phyloP scores from a whole-genome alignment of 768 basidiomycete species.

The Lepiota brunneoincarnata region DNA sequence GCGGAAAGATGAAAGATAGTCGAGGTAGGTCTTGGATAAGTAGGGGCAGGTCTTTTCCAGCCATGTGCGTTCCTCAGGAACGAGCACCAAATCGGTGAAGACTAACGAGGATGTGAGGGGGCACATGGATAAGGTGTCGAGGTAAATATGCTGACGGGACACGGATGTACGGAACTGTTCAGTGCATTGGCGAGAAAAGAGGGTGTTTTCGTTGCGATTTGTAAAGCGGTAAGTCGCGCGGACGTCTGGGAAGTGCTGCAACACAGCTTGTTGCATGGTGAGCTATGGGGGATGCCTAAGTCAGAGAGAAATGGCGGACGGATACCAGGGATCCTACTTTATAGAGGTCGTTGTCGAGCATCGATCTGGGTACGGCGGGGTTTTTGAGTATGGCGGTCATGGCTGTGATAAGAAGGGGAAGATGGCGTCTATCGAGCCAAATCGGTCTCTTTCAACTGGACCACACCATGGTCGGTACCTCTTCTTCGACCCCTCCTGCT shows the following conservation, averaged over 20 bases:
- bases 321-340: conserved; percentile 50
- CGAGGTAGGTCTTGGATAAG: conserved; percentile 68
- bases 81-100: conserved; percentile 62
- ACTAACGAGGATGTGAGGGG: conserved; percentile 36
- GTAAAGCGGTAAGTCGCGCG: conserved; percentile 78
- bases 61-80: conserved; percentile 62
- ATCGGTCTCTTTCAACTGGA: not conserved
- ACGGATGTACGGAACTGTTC: conserved; percentile 56
- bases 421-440: conserved; percentile 11
- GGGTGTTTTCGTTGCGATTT: conserved; percentile 62
- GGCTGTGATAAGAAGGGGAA: conserved; percentile 18
- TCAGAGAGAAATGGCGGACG: not conserved
- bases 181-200: conserved; percentile 66
- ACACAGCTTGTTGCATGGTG: conserved; percentile 94
- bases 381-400: conserved; percentile 34
- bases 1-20: conserved; percentile 66
- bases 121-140: conserved; percentile 1
- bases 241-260: conserved; percentile 71
- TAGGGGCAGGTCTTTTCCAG: conserved; percentile 70
- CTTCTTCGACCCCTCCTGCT: not conserved
- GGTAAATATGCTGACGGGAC: conserved; percentile 35
- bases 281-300: conserved; percentile 44
- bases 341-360: conserved; percentile 94
- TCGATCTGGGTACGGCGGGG: conserved; percentile 43
- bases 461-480: conserved; percentile 2